Evolutionary conservation across 2,329 filamentous ascomycete species (phyloP), one percentile per base, ranked within the genome.

Genomic region (Kalaharituber pfeilii): DNA sequence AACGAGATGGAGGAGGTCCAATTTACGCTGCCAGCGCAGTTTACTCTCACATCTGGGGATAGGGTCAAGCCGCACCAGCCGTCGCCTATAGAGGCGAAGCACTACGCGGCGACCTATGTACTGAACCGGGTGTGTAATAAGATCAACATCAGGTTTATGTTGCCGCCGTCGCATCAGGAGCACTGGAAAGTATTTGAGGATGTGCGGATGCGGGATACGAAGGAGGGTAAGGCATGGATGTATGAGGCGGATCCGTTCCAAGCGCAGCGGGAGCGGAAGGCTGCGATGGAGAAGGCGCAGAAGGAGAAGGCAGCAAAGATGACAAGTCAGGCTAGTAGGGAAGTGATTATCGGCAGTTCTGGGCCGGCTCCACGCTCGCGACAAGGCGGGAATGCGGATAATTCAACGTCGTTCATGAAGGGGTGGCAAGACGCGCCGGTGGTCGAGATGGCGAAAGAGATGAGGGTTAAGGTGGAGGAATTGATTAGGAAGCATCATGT

Each of bases 231-330:
- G 59, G 82, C 72, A 0, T 95, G 88, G 84, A 81, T 94, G 77
- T 98, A 96, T 67, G 88, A 94, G 62, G 86, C 87, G 9, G 91
- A 98, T 64, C 91, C 91, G 0, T 98, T 98, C 70, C 77, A 81
- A 56, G 81, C 86, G 0, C 75, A 84, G 59, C 77, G 81, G 61
- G 85, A 93, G 67, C 75, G 84, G 52, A 84, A 94, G 62, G 83
- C 87, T 63, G 81, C 84, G 7, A 84, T 83, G 59, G 79, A 77
- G 1, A 73, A 79, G 2, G 78, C 81, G 47, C 84, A 87, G 64
- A 94, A 91, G 74, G 86, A 86, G 69, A 76, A 80, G 55, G 79
- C 77, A 59, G 84, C n/a, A 22, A 47, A 22, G 42, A 91, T 63
- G 73, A 76, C 27, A 79, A 81, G 63, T 80, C 77, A 66, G 71